Percentiles rank a stretch among this genome's conserved stretches.
Evolutionary conservation across 225 moss, liverwort and hornwort genomes (phyloP).

Genomic region (Bryum argenteum): DNA sequence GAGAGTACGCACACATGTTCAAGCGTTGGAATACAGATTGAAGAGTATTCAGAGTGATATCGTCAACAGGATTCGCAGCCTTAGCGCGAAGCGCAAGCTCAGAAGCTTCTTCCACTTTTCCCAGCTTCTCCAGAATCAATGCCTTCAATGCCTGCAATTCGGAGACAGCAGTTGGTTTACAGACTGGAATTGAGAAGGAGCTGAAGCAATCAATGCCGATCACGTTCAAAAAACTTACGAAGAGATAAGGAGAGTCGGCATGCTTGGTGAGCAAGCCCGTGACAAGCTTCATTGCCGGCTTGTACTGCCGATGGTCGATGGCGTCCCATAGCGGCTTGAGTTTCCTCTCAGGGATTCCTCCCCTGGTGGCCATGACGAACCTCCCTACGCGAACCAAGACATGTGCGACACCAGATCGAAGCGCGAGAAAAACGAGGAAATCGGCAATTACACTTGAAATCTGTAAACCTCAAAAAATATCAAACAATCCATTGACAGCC

Average conservation of each 20-base stretch:
- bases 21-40: conserved; percentile 89
- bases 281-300: conserved; percentile 87
- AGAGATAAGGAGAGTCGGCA: conserved; percentile 75
- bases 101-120: conserved; percentile 80
- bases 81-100: conserved; percentile 80
- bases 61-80: conserved; percentile 73
- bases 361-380: conserved; percentile 59
- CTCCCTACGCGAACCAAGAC: conserved; percentile 20
- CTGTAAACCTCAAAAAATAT: not conserved
- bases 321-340: conserved; percentile 98
- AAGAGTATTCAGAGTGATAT: conserved; percentile 82
- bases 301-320: conserved; percentile 97
- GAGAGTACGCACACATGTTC: conserved; percentile 54
- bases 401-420: conserved; percentile 11
- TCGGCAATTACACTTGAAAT: not conserved
- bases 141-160: conserved; percentile 80
- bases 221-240: conserved; percentile 46
- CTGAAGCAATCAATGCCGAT: conserved; percentile 16
- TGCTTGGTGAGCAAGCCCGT: conserved; percentile 72
- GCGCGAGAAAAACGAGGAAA: not conserved
- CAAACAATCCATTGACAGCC: not conserved
- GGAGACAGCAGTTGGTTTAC: not conserved
- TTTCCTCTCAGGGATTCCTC: conserved; percentile 83
- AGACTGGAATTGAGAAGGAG: conserved; percentile 20
- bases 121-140: conserved; percentile 82